Evolutionary conservation across 257 asterid genomes (phyloP).

Genomic region (Solanum pennellii): DNA sequence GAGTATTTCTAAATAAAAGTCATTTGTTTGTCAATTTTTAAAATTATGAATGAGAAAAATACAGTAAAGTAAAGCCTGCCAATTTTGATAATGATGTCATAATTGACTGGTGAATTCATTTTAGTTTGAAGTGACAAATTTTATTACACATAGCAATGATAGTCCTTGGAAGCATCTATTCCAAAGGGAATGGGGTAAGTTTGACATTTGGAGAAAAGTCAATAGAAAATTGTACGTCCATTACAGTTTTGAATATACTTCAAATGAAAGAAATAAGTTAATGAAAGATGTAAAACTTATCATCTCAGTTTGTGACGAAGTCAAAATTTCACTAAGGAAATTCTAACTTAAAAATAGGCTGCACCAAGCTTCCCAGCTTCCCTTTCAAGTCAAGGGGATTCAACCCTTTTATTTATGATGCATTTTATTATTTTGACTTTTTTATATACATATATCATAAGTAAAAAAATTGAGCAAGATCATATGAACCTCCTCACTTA

Average conservation of each 20-base stretch:
- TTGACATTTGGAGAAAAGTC: not conserved
- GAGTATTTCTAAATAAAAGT: no score
- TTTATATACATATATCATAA: not conserved
- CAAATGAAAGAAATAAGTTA: not conserved
- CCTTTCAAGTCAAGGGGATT: not conserved
- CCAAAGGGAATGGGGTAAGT: not conserved
- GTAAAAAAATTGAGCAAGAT: not conserved
- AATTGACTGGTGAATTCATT: not conserved
- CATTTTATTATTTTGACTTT: not conserved
- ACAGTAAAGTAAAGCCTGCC: not conserved
- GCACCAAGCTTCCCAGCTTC: not conserved
- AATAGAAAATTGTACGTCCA: not conserved
- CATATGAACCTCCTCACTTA: not conserved
- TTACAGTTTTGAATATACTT: not conserved
- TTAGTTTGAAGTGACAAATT: not conserved
- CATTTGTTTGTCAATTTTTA: not conserved
- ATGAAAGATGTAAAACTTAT: not conserved
- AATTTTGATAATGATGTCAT: not conserved
- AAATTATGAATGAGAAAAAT: not conserved
- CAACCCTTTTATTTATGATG: not conserved
- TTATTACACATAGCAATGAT: not conserved
- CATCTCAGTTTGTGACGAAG: not conserved
- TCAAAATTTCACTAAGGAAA: not conserved
- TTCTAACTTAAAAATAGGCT: not conserved
- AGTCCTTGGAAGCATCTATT: not conserved